Base-by-base conservation (phyloP, 2,329 filamentous ascomycete genomes). In the Talaromyces marneffei region DNA sequence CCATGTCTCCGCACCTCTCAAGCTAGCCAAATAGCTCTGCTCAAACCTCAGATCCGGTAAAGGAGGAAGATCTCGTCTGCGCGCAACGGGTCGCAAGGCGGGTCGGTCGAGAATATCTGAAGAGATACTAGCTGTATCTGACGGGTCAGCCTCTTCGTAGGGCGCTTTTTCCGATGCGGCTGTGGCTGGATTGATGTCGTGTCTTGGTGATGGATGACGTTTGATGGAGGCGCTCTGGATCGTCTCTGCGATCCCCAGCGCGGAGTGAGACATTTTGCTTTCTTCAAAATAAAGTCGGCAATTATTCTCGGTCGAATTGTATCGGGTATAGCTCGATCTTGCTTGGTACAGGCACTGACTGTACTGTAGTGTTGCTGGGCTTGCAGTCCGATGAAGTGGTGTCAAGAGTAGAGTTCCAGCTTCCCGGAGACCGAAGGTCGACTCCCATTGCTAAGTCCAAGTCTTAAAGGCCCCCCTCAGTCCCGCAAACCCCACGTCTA, bases 21-120 rank as follows among this genome's bases (percentile, higher is more conserved):
- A 89, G 77, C 92, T 96, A 69, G 90, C 88, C 60, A 99, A 83
- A 75, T 99, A 99, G 81, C 92, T 97, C 83, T 99, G 94, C 79
- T 99, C 94, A 77, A 97, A 97, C 46, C 94, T 86, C 66, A 99
- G 80, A 78, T 99, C 94, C 3, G 86, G 86, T 52, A 89, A 73
- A 3, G 85, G 85, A 52, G 92, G 92, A 71, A 97, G 83, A n/a
- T 71, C 73, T 33, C 74, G 69, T 14, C 74, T 73, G 16, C 77
- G 73, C 12, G 72, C 66, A 3, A 72, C 61, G 2, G 75, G 72
- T 33, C 70, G 72, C 56, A 78, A 67, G 33, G 72, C 71, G 6
- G 70, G 72, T 14, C 68, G 70, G 57, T 77, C 71, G 42, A 80
- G 72, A 46, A 85, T 74, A 58, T 80, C 77, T 60, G 80, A 81